Evolutionary conservation across 1,284 basidiomycete genomes (phyloP).

Genomic region (Leccinum insolens): DNA sequence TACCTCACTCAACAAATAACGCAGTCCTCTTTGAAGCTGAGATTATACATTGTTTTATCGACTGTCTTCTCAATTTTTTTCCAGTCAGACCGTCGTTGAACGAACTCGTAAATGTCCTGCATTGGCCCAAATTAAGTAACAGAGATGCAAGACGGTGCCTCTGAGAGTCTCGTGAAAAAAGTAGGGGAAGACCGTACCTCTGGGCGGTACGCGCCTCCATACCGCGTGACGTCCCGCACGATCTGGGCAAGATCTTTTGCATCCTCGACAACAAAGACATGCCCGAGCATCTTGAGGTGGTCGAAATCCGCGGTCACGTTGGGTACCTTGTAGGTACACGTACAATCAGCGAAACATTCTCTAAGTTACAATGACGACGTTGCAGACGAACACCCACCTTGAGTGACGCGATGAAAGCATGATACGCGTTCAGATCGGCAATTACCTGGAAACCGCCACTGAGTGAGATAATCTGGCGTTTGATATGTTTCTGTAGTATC

Average conservation of each 20-base stretch:
- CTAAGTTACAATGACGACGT: not conserved
- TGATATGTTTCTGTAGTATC: slow-evolving; percentile 95
- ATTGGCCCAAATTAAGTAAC: slow-evolving; percentile 4
- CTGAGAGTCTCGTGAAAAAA: not conserved
- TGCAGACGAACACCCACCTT: slow-evolving; percentile 49
- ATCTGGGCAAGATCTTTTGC: slow-evolving; percentile 95
- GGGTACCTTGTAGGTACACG: slow-evolving; percentile 45
- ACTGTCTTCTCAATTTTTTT: slow-evolving; percentile 96
- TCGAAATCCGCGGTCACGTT: slow-evolving; percentile 85
- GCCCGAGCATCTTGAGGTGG: slow-evolving; percentile 94
- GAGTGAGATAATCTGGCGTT: slow-evolving; percentile 94
- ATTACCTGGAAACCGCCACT: slow-evolving; percentile 95
- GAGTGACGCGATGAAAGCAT: slow-evolving; percentile 83
- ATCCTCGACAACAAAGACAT: slow-evolving; percentile 91
- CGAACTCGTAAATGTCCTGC: slow-evolving; percentile 92
- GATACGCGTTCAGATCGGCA: slow-evolving; percentile 92
- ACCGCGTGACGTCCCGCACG: slow-evolving; percentile 90
- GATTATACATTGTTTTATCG: slow-evolving; percentile 94
- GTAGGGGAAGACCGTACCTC: slow-evolving; percentile 57
- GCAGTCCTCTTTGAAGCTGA: slow-evolving; percentile 92
- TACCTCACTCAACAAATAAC: slow-evolving; percentile 40
- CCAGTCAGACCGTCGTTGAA: slow-evolving; percentile 92
- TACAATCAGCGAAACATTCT: not conserved
- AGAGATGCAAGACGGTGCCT: not conserved
- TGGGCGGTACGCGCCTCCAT: slow-evolving; percentile 90